phyloP scores from a whole-genome alignment of 2,329 filamentous ascomycete genomes.

The Boeremia lycopersici region DNA sequence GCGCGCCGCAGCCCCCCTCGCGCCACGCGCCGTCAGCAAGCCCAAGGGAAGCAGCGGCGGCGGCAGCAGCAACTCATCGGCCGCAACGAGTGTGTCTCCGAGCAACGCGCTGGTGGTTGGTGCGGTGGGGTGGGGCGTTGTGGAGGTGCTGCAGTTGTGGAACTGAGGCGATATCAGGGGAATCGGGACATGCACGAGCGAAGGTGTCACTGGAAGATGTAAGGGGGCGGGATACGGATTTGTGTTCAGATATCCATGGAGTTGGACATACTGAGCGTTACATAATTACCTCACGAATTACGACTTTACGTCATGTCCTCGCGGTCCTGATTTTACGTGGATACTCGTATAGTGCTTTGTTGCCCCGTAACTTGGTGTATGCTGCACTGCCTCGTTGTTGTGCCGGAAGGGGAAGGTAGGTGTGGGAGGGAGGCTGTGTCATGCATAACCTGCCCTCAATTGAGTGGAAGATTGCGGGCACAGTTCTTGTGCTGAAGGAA shows the following conservation, averaged over 20 bases:
- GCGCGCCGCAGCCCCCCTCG: conserved; percentile 26
- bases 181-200: too few relatives aligned
- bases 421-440: too few relatives aligned
- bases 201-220: background rate
- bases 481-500: too few relatives aligned
- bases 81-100: conserved; percentile 26
- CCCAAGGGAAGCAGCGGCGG: conserved; percentile 15
- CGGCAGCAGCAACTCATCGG: conserved; percentile 18
- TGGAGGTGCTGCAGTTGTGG: conserved; percentile 32
- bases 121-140: conserved; percentile 34
- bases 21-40: conserved; percentile 21
- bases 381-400: background rate
- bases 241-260: background rate
- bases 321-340: background rate
- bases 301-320: background rate
- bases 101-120: conserved; percentile 32
- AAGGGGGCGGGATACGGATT: background rate
- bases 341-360: background rate
- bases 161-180: conserved; percentile 5
- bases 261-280: background rate
- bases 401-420: background rate
- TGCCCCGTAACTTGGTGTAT: background rate
- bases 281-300: background rate
- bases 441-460: too few relatives aligned
- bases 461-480: too few relatives aligned